Conservation (phyloP, 345 rosid genomes). For the Eucalyptus sp. region DNA sequence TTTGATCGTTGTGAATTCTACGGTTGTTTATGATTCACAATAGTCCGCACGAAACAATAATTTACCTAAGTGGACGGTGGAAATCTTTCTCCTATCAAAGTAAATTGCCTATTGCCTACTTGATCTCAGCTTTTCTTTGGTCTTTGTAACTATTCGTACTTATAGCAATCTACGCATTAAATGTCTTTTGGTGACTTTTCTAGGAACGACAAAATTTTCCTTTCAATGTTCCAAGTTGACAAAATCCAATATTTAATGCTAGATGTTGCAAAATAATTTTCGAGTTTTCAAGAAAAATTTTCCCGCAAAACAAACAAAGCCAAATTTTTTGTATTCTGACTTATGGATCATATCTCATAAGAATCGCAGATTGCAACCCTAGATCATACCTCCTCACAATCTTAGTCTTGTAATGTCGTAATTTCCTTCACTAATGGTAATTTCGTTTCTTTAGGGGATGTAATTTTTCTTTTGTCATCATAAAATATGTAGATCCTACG, state of each 20-base stretch:
- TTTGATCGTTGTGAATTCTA: too few relatives aligned
- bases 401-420: not conserved
- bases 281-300: too few relatives aligned
- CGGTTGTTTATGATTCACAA: not conserved
- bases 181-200: not conserved
- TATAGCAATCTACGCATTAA: not conserved
- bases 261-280: not conserved
- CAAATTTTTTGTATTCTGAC: not conserved
- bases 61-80: not conserved
- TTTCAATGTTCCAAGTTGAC: not conserved
- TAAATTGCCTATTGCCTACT: not conserved
- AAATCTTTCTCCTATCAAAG: not conserved
- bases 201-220: not conserved
- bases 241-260: not conserved
- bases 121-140: not conserved
- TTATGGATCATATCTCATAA: not conserved
- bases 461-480: not conserved
- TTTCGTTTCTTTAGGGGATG: not conserved
- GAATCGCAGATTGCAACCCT: not conserved
- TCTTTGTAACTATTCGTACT: not conserved
- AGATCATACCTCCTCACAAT: not conserved
- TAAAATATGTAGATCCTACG: not conserved
- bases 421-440: not conserved
- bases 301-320: accelerated
- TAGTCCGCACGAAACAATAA: not conserved